These are phyloP conservation scores for Cytospora leucostoma DNA, from an alignment of 2,329 filamentous ascomycete species.

Conservation along the genomic window DNA sequence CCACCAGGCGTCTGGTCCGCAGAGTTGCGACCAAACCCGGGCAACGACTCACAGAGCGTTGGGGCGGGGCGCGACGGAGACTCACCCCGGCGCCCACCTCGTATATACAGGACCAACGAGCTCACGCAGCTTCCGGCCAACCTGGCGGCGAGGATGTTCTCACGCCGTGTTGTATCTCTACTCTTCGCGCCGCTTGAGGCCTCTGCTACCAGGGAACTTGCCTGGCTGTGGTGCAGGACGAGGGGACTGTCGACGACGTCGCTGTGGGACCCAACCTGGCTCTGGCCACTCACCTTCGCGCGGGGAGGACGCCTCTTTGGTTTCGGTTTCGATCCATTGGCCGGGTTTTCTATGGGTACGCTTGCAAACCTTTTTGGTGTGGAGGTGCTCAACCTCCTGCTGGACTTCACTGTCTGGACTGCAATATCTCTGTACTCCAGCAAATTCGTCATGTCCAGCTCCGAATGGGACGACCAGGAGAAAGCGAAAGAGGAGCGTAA, in stretches of 20 bases:
- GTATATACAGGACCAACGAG: constrained; percentile 42
- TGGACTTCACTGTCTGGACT: constrained; percentile 50
- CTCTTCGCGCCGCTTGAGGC: constrained; percentile 51
- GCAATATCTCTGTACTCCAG: constrained; percentile 38
- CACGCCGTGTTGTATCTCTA: constrained; percentile 45
- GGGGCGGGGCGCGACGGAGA: constrained; percentile 4
- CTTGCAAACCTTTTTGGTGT: constrained; percentile 48
- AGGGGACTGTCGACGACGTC: constrained; percentile 41
- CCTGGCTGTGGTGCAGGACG: constrained; percentile 44
- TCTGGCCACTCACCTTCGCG: constrained; percentile 12
- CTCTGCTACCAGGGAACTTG: constrained; percentile 47
- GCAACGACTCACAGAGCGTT: constrained; percentile 23
- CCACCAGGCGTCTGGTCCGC: constrained; percentile 59
- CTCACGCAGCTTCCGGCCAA: constrained; percentile 53
- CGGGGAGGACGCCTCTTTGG: background rate
- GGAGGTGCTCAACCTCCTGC: constrained; percentile 47
- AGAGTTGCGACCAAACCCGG: constrained; percentile 55
- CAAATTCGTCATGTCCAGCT: constrained; percentile 20
- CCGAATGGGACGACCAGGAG: constrained; percentile 24
- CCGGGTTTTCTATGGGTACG: constrained; percentile 43
- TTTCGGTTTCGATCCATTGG: constrained; percentile 36
- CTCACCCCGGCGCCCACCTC: constrained; percentile 15
- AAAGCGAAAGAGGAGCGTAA: constrained; percentile 19
- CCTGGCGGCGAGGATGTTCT: constrained; percentile 51
- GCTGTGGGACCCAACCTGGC: constrained; percentile 38